Percentiles rank a stretch among this genome's conserved stretches.
These are phyloP conservation scores for Discostella stelligera DNA, from an alignment of 352 stramenopile genomes.

Conservation along the genomic window DNA sequence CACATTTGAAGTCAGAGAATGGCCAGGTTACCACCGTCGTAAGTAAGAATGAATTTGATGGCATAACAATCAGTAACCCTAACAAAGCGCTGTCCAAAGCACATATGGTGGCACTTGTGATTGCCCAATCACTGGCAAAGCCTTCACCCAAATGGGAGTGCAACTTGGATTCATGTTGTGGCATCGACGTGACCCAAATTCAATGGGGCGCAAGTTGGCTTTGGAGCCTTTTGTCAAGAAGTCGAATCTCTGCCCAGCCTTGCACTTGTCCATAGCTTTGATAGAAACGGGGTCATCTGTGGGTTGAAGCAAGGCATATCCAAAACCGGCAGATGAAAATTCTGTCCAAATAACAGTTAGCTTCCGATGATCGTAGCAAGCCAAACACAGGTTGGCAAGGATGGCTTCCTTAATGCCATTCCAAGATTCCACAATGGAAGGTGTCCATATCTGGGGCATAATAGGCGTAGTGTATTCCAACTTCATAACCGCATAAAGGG, in stretches of 20 bases:
- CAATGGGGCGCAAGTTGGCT: conserved; percentile 1
- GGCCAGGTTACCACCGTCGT: conserved; percentile 13
- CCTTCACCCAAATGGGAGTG: conserved; percentile 38
- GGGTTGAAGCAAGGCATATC: conserved; percentile 21
- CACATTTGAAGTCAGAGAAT: conserved; percentile 16
- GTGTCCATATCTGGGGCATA: too few relatives aligned
- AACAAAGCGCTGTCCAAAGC: neutral
- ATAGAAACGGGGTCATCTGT: conserved; percentile 3
- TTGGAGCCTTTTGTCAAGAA: conserved; percentile 17
- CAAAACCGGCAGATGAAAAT: conserved; percentile 26
- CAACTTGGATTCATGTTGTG: conserved; percentile 6
- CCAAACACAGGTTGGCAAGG: conserved; percentile 24
- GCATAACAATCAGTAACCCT: conserved; percentile 16
- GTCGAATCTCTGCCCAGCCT: conserved; percentile 26
- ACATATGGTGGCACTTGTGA: neutral
- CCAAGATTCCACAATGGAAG: neutral
- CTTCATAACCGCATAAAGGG: neutral
- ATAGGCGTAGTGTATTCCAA: neutral
- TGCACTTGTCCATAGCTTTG: conserved; percentile 19
- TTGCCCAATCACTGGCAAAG: conserved; percentile 16
- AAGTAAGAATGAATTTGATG: conserved; percentile 9
- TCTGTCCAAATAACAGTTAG: conserved; percentile 27
- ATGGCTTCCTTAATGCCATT: conserved; percentile 7
- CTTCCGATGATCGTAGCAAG: conserved; percentile 12
- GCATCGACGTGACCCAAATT: conserved; percentile 8